Base-by-base conservation (phyloP, 2,329 filamentous ascomycete species). In the Whalleya microplaca region DNA sequence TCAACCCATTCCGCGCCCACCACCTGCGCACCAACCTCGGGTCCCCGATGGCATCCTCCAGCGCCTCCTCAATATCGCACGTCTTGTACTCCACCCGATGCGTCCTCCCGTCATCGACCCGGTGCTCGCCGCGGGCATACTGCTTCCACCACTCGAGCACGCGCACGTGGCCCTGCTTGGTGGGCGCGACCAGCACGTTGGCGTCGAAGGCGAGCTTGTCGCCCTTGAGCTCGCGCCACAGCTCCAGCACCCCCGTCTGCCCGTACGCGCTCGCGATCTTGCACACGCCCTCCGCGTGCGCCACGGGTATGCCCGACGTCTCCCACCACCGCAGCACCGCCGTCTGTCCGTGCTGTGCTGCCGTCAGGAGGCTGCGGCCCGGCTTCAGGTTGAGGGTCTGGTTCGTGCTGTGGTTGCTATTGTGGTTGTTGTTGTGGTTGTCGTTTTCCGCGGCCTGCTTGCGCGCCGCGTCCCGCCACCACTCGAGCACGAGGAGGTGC, bases 71-170 rank as follows among this genome's bases (percentile, higher is more conserved):
- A 59, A 98, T 95, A 72, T 96, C 92, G 72, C 92, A 96, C 1
- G 92, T 96, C 72, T 94, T 93, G 74, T 96, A 97, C 73, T 96
- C 92, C 21, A 97, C 92, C 50, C 84, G 83, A 64, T 93, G 81
- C 0, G 87, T 85, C 60, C 77, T 77, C 29, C 79, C 75, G 16
- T 81, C 82, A 41, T 78, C 81, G 0, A 77, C 77, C 29, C 84
- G 75, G 23, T 56, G 32, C 66, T 81, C 78, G 47, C 83, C 80
- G 51, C 82, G 76, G 7, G 84, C 83, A 65, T 87, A 89, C 51
- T 81, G 81, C 68, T 90, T 89, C 93, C 94, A 97, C 94, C 94
- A 97, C 71, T 96, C 91, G 7, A 98, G 78, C 20, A 96, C 92
- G 37, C 86, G 81, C 2, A 92, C 85, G 71, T 96, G 90, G 4